A percentile compares a stretch with the other conserved stretches of the same genome.
phyloP scores from a whole-genome alignment of 1,139 yeast species.

The Kodamaea arcana region DNA sequence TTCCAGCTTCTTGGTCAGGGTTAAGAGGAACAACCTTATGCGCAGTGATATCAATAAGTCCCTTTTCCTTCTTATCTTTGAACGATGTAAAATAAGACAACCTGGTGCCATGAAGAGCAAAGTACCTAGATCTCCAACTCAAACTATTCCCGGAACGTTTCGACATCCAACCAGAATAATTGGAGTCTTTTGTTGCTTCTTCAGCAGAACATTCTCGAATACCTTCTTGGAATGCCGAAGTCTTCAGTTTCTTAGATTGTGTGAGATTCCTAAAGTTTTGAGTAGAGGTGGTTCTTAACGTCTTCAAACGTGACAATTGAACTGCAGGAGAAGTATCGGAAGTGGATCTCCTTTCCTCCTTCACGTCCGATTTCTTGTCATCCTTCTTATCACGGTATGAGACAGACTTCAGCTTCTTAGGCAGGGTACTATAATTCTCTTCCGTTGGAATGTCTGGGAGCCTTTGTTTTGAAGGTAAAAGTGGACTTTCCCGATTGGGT shows the following conservation, averaged over 20 bases:
- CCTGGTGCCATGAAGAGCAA: conserved; percentile 88
- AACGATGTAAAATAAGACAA: conserved; percentile 81
- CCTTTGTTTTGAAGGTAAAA: conserved; percentile 8
- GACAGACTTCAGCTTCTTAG: conserved; percentile 32
- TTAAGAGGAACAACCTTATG: conserved; percentile 73
- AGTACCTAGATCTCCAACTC: conserved; percentile 90
- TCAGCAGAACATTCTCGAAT: conserved; percentile 71
- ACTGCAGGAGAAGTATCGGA: conserved; percentile 21
- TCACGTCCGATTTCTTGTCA: conserved; percentile 9
- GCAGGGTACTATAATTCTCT: conserved; percentile 21
- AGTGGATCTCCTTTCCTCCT: conserved; percentile 31
- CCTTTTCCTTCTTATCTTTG: conserved; percentile 80
- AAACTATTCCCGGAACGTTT: conserved; percentile 78
- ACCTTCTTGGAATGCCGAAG: conserved; percentile 94
- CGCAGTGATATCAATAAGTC: conserved; percentile 91
- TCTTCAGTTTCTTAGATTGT: conserved; percentile 53
- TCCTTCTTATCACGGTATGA: conserved; percentile 15
- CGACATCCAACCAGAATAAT: conserved; percentile 91
- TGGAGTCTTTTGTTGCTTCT: conserved; percentile 74
- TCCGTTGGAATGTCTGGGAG: conserved; percentile 19
- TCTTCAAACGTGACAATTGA: conserved; percentile 31
- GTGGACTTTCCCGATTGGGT: conserved; percentile 16
- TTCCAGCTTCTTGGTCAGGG: conserved; percentile 54
- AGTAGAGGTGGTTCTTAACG: conserved; percentile 41
- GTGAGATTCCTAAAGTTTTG: conserved; percentile 43